Percentiles rank a stretch among this genome's conserved stretches.
Evolutionary conservation across 2,329 filamentous ascomycete species (phyloP).

Genomic region (Acrocalymma vagum): DNA sequence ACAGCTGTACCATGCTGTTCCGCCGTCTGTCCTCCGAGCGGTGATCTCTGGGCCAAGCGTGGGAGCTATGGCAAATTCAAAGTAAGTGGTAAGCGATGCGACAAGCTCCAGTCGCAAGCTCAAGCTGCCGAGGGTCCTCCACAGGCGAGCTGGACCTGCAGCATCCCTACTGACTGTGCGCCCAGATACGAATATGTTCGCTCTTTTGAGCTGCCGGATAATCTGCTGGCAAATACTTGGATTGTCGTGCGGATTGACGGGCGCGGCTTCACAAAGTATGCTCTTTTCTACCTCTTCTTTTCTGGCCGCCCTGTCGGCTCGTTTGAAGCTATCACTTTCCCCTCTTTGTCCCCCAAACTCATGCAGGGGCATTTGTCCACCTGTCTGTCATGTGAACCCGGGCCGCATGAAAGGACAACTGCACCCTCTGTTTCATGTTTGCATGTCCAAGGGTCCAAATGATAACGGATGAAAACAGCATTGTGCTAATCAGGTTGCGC

Average conservation of each 20-base stretch:
- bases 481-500: conserved; percentile 10
- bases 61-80: conserved; percentile 41
- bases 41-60: no score
- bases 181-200: conserved; percentile 92
- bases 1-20: no score
- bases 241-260: conserved; percentile 94
- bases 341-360: conserved; percentile 2
- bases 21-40: no score
- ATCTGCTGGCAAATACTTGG: conserved; percentile 89
- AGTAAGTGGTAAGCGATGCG: conserved; percentile 20
- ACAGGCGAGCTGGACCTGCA: conserved; percentile 25
- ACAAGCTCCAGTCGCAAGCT: conserved; percentile 4
- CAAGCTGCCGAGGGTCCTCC: conserved; percentile 7
- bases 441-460: conserved; percentile 14
- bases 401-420: conserved; percentile 7
- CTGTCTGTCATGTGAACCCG: conserved; percentile 16
- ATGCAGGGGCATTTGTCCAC: conserved; percentile 26
- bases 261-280: conserved; percentile 89
- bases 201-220: conserved; percentile 83
- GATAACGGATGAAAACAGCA: conserved; percentile 2
- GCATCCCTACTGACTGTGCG: conserved; percentile 4
- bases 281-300: conserved; percentile 13
- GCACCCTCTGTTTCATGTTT: conserved; percentile 4
- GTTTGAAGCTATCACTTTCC: no score
- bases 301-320: conserved; percentile 8